Percentiles rank a stretch among this genome's conserved stretches.
Evolutionary conservation across 768 basidiomycete species (phyloP).

Genomic region (Hericium alpestre): DNA sequence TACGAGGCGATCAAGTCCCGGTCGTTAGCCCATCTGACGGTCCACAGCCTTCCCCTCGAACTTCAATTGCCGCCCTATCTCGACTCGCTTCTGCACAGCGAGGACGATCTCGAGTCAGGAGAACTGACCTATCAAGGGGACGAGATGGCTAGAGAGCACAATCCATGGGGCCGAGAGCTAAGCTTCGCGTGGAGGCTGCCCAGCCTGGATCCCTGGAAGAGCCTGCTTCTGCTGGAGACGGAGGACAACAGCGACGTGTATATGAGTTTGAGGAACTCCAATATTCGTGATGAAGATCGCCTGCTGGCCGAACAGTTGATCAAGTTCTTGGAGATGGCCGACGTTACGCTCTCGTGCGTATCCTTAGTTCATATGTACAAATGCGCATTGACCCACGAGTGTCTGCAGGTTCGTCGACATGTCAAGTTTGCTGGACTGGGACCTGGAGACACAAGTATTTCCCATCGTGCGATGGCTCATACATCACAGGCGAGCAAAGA

Average conservation of each 20-base stretch:
- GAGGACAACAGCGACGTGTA: constrained; percentile 43
- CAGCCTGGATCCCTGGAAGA: constrained; percentile 83
- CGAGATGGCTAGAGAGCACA: constrained; percentile 34
- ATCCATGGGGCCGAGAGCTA: constrained; percentile 58
- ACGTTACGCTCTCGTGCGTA: constrained; percentile 68
- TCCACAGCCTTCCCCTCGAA: constrained; percentile 74
- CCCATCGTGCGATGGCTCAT: constrained; percentile 91
- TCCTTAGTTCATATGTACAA: neutral
- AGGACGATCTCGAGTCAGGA: constrained; percentile 41
- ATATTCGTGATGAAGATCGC: constrained; percentile 54
- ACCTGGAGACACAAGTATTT: constrained; percentile 72
- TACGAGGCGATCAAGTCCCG: constrained; percentile 72
- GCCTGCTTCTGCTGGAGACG: constrained; percentile 65
- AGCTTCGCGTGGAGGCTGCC: constrained; percentile 66
- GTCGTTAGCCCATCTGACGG: constrained; percentile 65
- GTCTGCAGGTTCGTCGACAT: constrained; percentile 59
- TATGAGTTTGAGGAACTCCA: constrained; percentile 46
- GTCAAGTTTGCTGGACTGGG: constrained; percentile 73
- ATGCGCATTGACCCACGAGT: neutral
- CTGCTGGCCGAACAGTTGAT: constrained; percentile 60
- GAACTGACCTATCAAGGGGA: constrained; percentile 41
- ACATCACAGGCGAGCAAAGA: constrained; percentile 78
- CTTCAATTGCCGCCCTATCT: constrained; percentile 79
- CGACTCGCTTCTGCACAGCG: constrained; percentile 57
- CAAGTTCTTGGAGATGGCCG: constrained; percentile 64